These are phyloP conservation scores for Rutstroemia sydowiana DNA, from an alignment of 2,329 filamentous ascomycete genomes.

Conservation along the genomic window DNA sequence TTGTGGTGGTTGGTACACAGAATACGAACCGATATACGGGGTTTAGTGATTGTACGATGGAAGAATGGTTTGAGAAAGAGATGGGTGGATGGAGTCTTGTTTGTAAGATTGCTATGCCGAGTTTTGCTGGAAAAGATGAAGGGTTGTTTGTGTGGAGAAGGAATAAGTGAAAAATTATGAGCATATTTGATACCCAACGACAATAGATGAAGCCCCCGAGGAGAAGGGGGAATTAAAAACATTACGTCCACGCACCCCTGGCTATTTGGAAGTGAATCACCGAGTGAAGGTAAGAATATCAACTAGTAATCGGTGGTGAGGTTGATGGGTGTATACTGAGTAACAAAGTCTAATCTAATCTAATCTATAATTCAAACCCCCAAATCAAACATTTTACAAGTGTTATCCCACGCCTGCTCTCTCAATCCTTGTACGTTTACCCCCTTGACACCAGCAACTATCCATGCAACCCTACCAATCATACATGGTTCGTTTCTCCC, in stretches of 20 bases:
- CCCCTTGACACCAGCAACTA: slow-evolving; percentile 80
- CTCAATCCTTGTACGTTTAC: slow-evolving; percentile 73
- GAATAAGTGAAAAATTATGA: not conserved
- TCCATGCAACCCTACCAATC: slow-evolving; percentile 80
- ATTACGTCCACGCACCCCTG: too few relatives aligned
- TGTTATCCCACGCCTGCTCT: slow-evolving; percentile 81
- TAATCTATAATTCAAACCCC: slow-evolving; percentile 34
- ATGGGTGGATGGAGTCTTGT: slow-evolving; percentile 50
- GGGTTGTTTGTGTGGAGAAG: slow-evolving; percentile 54
- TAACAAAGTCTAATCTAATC: not conserved
- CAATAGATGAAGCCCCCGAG: too few relatives aligned
- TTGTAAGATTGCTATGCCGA: slow-evolving; percentile 60
- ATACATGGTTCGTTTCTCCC: slow-evolving; percentile 87
- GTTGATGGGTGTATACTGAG: too few relatives aligned
- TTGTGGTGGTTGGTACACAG: slow-evolving; percentile 69
- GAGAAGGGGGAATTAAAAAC: too few relatives aligned
- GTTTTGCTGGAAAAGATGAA: slow-evolving; percentile 72
- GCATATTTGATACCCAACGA: not conserved
- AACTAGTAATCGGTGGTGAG: too few relatives aligned
- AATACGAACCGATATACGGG: slow-evolving; percentile 69
- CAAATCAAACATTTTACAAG: slow-evolving; percentile 69
- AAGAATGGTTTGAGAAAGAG: slow-evolving; percentile 56
- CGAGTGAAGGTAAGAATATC: too few relatives aligned
- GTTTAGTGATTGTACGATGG: slow-evolving; percentile 56
- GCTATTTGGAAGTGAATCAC: too few relatives aligned